phyloP scores from a whole-genome alignment of 2,329 filamentous ascomycete genomes.

The Penicillium thymicola region DNA sequence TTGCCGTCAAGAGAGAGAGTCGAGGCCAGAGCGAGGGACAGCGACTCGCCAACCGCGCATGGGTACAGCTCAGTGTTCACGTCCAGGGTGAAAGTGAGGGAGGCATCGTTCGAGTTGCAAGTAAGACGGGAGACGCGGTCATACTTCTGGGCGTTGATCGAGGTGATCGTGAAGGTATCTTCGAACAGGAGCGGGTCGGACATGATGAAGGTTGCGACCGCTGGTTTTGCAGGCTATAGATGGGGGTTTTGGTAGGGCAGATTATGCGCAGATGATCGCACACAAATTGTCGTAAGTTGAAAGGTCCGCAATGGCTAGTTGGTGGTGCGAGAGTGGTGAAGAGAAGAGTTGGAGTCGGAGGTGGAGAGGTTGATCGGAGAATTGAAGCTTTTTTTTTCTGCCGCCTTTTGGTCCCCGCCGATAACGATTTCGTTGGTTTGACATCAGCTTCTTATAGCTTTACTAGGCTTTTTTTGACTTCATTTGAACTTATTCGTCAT shows the following conservation, averaged over 20 bases:
- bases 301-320: conserved; percentile 1
- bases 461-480: neutral
- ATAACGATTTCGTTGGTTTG: conserved; percentile 20
- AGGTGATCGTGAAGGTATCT: conserved; percentile 80
- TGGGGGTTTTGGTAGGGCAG: neutral
- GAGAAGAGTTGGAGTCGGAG: conserved; percentile 16
- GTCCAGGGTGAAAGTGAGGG: conserved; percentile 78
- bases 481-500: conserved; percentile 38
- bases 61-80: conserved; percentile 93
- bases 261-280: neutral
- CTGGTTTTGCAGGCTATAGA: neutral
- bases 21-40: conserved; percentile 79
- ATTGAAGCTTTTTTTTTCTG: conserved; percentile 31
- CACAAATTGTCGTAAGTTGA: neutral
- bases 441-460: neutral
- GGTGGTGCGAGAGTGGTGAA: conserved; percentile 1
- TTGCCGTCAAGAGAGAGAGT: conserved; percentile 87
- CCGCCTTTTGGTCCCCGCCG: conserved; percentile 25
- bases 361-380: conserved; percentile 19
- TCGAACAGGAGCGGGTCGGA: conserved; percentile 92
- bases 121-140: conserved; percentile 87
- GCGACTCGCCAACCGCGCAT: conserved; percentile 66
- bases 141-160: conserved; percentile 82
- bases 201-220: conserved; percentile 50
- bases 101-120: conserved; percentile 70